Evolutionary conservation across 2,329 filamentous ascomycete genomes (phyloP).

Genomic region (Botrytis galanthina): DNA sequence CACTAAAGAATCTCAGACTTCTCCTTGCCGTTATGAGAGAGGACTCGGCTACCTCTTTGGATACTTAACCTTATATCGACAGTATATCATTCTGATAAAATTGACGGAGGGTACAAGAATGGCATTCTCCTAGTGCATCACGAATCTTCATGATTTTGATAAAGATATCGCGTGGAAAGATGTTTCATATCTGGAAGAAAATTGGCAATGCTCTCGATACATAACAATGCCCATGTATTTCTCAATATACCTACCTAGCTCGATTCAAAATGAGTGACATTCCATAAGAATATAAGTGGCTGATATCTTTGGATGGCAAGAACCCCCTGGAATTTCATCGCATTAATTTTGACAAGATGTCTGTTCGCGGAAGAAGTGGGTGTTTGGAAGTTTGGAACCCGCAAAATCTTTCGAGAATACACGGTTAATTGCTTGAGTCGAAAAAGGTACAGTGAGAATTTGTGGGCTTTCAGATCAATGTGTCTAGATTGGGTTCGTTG

Average conservation of each 20-base stretch:
- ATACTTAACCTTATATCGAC: neutral
- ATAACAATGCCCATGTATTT: neutral
- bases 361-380: neutral
- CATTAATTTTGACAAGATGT: neutral
- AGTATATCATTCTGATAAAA: neutral
- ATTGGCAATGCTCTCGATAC: neutral
- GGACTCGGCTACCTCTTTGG: neutral
- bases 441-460: slow-evolving; percentile 1
- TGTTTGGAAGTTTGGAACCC: neutral
- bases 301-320: neutral
- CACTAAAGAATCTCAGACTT: neutral
- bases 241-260: neutral
- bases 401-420: neutral
- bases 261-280: neutral
- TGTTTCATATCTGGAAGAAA: neutral
- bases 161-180: neutral
- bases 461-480: neutral
- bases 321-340: neutral
- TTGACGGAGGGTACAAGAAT: neutral
- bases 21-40: neutral
- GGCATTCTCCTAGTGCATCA: neutral
- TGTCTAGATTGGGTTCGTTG: neutral
- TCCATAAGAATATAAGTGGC: neutral
- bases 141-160: neutral
- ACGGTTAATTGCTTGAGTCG: neutral